A percentile compares a stretch with the other conserved stretches of the same genome.
Evolutionary conservation across 345 rosid species (phyloP).

Genomic region (Draba incana): DNA sequence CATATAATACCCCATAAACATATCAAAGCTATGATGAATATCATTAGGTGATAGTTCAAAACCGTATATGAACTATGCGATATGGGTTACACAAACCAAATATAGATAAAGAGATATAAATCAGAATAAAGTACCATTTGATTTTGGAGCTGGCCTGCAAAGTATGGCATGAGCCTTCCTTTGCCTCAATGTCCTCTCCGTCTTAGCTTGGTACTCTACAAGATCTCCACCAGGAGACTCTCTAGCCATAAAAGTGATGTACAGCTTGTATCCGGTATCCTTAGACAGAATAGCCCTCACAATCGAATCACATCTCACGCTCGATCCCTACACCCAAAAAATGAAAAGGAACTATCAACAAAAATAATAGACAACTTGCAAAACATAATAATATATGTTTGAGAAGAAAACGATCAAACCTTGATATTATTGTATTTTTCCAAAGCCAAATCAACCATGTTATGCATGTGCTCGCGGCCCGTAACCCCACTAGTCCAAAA

Average conservation of each 20-base stretch:
- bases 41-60: too few species aligned
- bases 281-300: slow-evolving; percentile 15
- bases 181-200: too few species aligned
- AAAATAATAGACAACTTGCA: background rate
- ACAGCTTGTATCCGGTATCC: background rate
- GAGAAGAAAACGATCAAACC: background rate
- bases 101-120: too few species aligned
- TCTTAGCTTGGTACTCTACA: slow-evolving; percentile 23
- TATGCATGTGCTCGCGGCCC: background rate
- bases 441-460: slow-evolving; percentile 14
- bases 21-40: too few species aligned
- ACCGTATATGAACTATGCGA: too few species aligned
- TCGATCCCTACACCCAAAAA: background rate
- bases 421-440: background rate
- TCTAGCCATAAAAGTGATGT: slow-evolving; percentile 33
- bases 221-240: slow-evolving; percentile 11
- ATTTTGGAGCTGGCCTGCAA: too few species aligned
- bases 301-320: slow-evolving; percentile 3
- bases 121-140: too few species aligned
- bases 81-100: too few species aligned
- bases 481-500: background rate
- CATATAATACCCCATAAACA: too few species aligned
- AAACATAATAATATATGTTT: background rate
- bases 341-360: background rate
- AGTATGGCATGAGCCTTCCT: too few species aligned